Conservation (phyloP, 1,284 basidiomycete genomes). For the Bjerkandera adusta region DNA sequence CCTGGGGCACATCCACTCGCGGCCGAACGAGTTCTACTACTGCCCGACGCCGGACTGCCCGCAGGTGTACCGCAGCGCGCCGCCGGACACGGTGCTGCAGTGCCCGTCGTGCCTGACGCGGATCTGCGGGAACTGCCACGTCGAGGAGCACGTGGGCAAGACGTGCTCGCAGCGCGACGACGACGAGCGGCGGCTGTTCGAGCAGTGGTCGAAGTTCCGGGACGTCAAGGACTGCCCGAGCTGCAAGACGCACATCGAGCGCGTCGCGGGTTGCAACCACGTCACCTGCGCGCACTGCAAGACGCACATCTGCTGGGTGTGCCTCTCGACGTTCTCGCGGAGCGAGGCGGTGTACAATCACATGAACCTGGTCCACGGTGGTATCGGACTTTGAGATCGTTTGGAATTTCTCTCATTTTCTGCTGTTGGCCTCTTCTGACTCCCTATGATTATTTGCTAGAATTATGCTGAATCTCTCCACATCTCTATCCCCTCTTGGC, state of each 20-base stretch:
- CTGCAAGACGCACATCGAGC: slow-evolving; percentile 66
- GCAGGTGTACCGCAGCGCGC: slow-evolving; percentile 60
- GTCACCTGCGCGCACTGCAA: slow-evolving; percentile 68
- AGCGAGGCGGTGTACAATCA: slow-evolving; percentile 60
- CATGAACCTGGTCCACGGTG: slow-evolving; percentile 51
- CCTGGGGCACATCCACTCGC: slow-evolving; percentile 50
- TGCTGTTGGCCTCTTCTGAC: not conserved
- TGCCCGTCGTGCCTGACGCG: slow-evolving; percentile 69
- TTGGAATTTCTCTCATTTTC: not conserved
- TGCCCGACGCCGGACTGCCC: slow-evolving; percentile 76
- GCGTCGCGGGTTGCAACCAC: slow-evolving; percentile 72
- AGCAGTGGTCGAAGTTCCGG: slow-evolving; percentile 54
- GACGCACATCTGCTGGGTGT: slow-evolving; percentile 77
- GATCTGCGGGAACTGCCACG: slow-evolving; percentile 65
- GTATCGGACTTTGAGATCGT: slow-evolving; percentile 32
- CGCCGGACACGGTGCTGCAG: slow-evolving; percentile 51
- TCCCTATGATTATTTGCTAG: not conserved
- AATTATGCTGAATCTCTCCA: too few relatives aligned
- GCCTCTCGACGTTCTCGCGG: slow-evolving; percentile 59
- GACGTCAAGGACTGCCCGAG: slow-evolving; percentile 71
- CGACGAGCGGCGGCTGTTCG: slow-evolving; percentile 50
- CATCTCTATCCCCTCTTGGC: too few relatives aligned
- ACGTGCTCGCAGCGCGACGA: slow-evolving; percentile 53
- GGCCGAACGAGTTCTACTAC: slow-evolving; percentile 59
- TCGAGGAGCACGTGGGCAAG: slow-evolving; percentile 64